Evolutionary conservation across 805 yeast species (phyloP).

Genomic region (Teunomyces aglyptinius): DNA sequence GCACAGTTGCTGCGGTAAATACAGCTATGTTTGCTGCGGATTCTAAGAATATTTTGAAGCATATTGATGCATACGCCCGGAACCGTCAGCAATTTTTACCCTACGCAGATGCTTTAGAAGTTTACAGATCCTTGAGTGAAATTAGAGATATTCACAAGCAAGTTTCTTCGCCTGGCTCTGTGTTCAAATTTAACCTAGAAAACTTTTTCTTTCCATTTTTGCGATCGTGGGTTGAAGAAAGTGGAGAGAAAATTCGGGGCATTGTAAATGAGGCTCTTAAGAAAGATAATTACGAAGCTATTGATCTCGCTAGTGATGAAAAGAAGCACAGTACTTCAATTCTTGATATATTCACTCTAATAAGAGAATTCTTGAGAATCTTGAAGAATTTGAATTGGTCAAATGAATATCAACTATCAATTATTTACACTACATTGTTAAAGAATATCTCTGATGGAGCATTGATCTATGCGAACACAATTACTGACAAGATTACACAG

Average conservation of each 20-base stretch:
- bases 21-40: constrained; percentile 55
- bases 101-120: constrained; percentile 56
- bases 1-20: constrained; percentile 47
- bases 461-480: constrained; percentile 46
- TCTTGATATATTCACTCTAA: constrained; percentile 61
- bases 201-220: constrained; percentile 44
- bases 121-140: constrained; percentile 52
- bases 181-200: constrained; percentile 49
- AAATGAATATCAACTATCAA: constrained; percentile 60
- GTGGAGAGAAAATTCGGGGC: constrained; percentile 44
- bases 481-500: constrained; percentile 34
- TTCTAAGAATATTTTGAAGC: constrained; percentile 48
- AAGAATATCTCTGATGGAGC: constrained; percentile 63
- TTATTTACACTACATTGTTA: constrained; percentile 57
- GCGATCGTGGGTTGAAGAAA: constrained; percentile 40
- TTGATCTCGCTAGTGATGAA: constrained; percentile 41
- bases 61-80: constrained; percentile 43
- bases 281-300: constrained; percentile 56
- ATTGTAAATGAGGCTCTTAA: constrained; percentile 56
- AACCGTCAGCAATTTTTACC: constrained; percentile 35
- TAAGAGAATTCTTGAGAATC: constrained; percentile 56
- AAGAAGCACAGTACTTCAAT: constrained; percentile 59
- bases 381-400: constrained; percentile 65
- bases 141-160: constrained; percentile 52
- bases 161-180: constrained; percentile 37